A percentile compares a stretch with the other conserved stretches of the same genome.
phyloP scores from a whole-genome alignment of 1,139 yeast species.

The Zygoascus meyerae region DNA sequence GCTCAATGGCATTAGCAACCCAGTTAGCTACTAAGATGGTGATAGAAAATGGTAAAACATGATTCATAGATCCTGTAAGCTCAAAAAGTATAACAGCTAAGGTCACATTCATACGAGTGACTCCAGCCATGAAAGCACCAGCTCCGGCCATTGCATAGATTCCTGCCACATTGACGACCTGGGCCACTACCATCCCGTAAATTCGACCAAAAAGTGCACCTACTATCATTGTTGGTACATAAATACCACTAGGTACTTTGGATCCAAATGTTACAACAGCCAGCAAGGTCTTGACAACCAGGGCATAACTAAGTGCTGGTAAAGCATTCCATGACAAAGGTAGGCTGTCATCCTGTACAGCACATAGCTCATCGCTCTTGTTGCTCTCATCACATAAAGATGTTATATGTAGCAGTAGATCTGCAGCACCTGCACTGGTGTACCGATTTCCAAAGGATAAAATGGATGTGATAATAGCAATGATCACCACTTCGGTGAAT shows the following conservation, averaged over 20 bases:
- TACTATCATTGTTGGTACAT: slow-evolving; percentile 63
- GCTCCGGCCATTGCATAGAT: slow-evolving; percentile 64
- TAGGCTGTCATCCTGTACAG: slow-evolving; percentile 28
- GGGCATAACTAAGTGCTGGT: slow-evolving; percentile 39
- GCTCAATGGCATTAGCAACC: slow-evolving; percentile 52
- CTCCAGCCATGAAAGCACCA: slow-evolving; percentile 66
- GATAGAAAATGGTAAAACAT: slow-evolving; percentile 54
- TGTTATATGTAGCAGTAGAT: slow-evolving; percentile 48
- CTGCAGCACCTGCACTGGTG: slow-evolving; percentile 50
- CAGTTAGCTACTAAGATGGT: slow-evolving; percentile 55
- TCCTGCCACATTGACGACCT: slow-evolving; percentile 36
- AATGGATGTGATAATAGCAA: slow-evolving; percentile 46
- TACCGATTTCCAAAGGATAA: slow-evolving; percentile 49
- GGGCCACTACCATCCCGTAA: slow-evolving; percentile 11
- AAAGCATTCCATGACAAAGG: slow-evolving; percentile 30
- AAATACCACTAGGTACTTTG: slow-evolving; percentile 60
- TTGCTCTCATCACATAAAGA: slow-evolving; percentile 41
- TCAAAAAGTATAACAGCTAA: slow-evolving; percentile 56
- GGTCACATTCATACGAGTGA: slow-evolving; percentile 60
- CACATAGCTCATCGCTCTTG: slow-evolving; percentile 37
- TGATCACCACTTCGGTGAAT: slow-evolving; percentile 43
- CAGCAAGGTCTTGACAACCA: slow-evolving; percentile 42
- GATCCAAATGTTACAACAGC: slow-evolving; percentile 56
- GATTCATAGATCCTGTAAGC: slow-evolving; percentile 54
- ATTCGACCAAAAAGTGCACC: slow-evolving; percentile 59